A percentile compares a stretch with the other conserved stretches of the same genome.
Conservation (phyloP, 768 basidiomycete species). For the Mycena sanguinolenta region DNA sequence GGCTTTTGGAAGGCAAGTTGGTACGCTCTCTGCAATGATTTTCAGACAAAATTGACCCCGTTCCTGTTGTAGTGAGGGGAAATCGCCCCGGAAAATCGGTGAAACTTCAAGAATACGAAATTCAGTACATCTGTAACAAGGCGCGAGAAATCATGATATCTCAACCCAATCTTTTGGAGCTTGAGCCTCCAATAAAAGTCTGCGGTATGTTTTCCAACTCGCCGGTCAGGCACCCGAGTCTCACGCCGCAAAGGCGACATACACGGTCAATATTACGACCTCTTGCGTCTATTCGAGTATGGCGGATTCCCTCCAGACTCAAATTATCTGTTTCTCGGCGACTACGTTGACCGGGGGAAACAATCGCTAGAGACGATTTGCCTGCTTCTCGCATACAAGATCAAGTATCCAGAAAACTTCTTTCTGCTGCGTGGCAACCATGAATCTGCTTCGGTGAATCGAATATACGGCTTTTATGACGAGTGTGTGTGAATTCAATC, state of each 20-base stretch:
- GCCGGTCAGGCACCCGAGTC: too few species aligned
- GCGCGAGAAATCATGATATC: conserved; percentile 99
- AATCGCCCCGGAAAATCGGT: conserved; percentile 99
- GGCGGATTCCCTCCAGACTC: conserved; percentile 33
- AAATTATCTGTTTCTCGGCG: conserved; percentile 21
- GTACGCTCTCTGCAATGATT: too few species aligned
- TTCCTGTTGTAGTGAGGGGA: conserved; percentile 96
- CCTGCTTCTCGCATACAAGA: conserved; percentile 9
- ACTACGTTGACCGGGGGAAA: conserved; percentile 10
- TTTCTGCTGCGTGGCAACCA: conserved; percentile 8
- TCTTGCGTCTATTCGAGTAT: conserved; percentile 9
- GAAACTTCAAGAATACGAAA: conserved; percentile 97
- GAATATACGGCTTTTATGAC: conserved; percentile 18
- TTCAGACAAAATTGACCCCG: too few species aligned
- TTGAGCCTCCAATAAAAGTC: conserved; percentile 99
- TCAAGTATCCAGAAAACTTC: conserved; percentile 23
- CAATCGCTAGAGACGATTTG: conserved; percentile 12
- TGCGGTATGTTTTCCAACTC: conserved; percentile 76
- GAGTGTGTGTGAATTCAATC: not conserved
- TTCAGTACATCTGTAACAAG: conserved; percentile 98
- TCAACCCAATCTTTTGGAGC: conserved; percentile 96
- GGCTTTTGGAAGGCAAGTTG: conserved; percentile 92
- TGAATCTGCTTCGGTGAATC: not conserved
- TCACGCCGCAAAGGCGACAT: conserved; percentile 5
- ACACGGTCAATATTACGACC: conserved; percentile 13